phyloP scores from a whole-genome alignment of 129 eudicot genomes.

The Flaveria ramosissima region DNA sequence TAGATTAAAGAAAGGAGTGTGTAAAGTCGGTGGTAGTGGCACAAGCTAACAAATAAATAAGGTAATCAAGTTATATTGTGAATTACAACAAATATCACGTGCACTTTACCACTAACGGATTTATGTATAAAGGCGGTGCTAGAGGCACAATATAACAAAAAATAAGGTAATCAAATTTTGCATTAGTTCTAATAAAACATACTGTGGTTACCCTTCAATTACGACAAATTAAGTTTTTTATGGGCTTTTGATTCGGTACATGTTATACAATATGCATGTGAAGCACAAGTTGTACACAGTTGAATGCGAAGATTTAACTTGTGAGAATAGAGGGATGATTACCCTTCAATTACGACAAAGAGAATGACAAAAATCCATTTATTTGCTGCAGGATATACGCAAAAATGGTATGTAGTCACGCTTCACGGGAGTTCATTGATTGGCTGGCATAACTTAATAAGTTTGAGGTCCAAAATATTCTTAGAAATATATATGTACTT shows the following conservation, averaged over 20 bases:
- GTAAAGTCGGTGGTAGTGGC: too few relatives aligned
- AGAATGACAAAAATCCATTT: conserved; percentile 12
- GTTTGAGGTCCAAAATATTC: conserved; percentile 19
- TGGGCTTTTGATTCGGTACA: not conserved
- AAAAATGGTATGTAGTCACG: not conserved
- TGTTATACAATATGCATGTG: conserved; percentile 5
- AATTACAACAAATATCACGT: not conserved
- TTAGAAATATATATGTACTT: not conserved
- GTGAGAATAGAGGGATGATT: conserved; percentile 13
- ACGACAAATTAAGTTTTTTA: too few relatives aligned
- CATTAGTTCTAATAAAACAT: too few relatives aligned
- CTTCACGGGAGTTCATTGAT: conserved; percentile 37
- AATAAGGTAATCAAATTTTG: too few relatives aligned
- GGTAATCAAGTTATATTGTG: too few relatives aligned
- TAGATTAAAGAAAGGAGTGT: not conserved
- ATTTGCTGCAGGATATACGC: conserved; percentile 20
- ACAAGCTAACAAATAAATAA: too few relatives aligned
- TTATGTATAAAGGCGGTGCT: not conserved
- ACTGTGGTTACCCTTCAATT: too few relatives aligned
- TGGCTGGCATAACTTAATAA: conserved; percentile 28
- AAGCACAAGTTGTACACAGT: conserved; percentile 17
- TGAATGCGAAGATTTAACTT: conserved; percentile 14
- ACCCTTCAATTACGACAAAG: conserved; percentile 17
- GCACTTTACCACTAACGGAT: not conserved
- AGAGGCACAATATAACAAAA: not conserved